Base-by-base conservation (phyloP, 176 grass and related monocot species). In the Sorghum bicolor region DNA sequence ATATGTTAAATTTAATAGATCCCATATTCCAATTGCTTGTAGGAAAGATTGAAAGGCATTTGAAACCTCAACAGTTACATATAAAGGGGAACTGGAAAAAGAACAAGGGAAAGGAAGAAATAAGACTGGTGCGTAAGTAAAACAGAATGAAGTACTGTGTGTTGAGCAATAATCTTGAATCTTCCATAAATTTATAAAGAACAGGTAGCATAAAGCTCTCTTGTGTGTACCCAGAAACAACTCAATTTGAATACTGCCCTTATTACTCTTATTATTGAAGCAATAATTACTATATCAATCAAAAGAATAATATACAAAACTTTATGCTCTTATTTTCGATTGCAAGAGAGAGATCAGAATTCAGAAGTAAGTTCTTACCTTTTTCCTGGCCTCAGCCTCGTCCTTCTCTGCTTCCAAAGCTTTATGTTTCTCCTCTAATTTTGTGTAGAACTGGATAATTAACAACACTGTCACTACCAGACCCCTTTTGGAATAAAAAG, bases 381-480 rank as follows among this genome's bases (percentile, higher is more conserved):
- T 90, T 88, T 85, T 94, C 83, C 90, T 77, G n/a, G 90, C 83
- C 70, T 94, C 93, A 65, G 76, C 67, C 74, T 92, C 44, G 40
- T 83, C 77, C 43, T 85, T 94, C 80, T 94, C 93, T 68, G 79
- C 90, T 82, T 94, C 93, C 66, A 94, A 76, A 78, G 93, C 90
- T 55, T 94, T 89, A 24, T 92, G 85, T 64, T 94, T 94, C 83
- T 94, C 93, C 86, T 90, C 93, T 88, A 94, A 81, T 87, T 94
- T 92, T 73, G 93, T 92, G 75, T 94, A 94, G 47, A 92, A 94
- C 93, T 94, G 87, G 74, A 74, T 22, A 88, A 90, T 82, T 6
- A 50, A 76, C 8, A 69, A 64, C 57, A 83, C 4, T 78, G 13
- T 83, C 9, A 86, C 44, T 67, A 83, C 13, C 58, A 80, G 61